phyloP scores from a whole-genome alignment of 805 yeast species.

The Kodamaea restingae region DNA sequence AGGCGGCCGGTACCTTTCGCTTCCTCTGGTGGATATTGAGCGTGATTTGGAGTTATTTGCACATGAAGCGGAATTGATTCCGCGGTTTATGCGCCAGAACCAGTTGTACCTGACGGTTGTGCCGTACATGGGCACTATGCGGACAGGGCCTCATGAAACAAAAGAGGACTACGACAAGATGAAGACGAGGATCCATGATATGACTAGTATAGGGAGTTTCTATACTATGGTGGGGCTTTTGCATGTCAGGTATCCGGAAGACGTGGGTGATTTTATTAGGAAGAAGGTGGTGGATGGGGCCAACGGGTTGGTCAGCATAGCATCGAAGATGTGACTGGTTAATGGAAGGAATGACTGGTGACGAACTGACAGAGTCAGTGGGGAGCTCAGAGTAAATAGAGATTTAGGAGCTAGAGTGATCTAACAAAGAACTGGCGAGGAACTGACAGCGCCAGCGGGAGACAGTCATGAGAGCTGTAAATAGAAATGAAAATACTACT shows the following conservation, averaged over 20 bases:
- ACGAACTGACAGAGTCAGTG: too few relatives aligned
- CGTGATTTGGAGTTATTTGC: conserved; percentile 19
- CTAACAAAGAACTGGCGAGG: too few relatives aligned
- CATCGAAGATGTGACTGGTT: conserved; percentile 3
- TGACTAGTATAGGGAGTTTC: conserved; percentile 33
- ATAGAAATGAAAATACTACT: too few relatives aligned
- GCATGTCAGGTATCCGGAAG: conserved; percentile 24
- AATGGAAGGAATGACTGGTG: not conserved
- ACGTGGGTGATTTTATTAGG: conserved; percentile 16
- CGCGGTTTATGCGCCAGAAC: conserved; percentile 30
- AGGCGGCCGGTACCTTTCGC: conserved; percentile 26
- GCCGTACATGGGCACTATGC: conserved; percentile 30
- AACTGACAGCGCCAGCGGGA: too few relatives aligned
- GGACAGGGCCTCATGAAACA: conserved; percentile 15
- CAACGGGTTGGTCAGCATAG: conserved; percentile 28
- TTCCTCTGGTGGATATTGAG: conserved; percentile 25
- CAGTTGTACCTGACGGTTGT: conserved; percentile 23
- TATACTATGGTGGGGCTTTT: conserved; percentile 37
- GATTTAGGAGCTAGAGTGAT: too few relatives aligned
- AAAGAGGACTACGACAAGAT: conserved; percentile 9
- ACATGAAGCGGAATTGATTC: conserved; percentile 18
- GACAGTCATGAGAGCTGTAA: too few relatives aligned
- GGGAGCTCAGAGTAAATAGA: too few relatives aligned
- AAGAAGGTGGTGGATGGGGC: conserved; percentile 25
- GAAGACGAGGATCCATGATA: conserved; percentile 16